These are phyloP conservation scores for Cystobasidium slooffiae DNA, from an alignment of 1,284 basidiomycete species.

Conservation along the genomic window DNA sequence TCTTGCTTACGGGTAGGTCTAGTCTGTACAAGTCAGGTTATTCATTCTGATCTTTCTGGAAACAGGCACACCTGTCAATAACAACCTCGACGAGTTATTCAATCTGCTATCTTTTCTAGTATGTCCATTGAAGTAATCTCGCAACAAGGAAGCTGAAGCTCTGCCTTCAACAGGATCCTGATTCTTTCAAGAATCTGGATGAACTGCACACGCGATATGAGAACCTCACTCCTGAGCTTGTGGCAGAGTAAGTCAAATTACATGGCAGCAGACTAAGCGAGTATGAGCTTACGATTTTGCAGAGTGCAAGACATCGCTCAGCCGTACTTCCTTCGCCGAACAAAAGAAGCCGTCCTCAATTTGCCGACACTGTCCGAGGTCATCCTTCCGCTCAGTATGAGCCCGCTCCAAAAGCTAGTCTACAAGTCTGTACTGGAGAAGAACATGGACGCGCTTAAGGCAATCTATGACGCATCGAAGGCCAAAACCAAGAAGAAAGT, in stretches of 20 bases:
- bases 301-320: slow-evolving; percentile 61
- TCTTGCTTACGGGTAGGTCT: slow-evolving; percentile 84
- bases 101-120: slow-evolving; percentile 91
- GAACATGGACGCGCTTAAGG: slow-evolving; percentile 30
- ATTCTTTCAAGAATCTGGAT: slow-evolving; percentile 60
- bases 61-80: slow-evolving; percentile 85
- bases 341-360: slow-evolving; percentile 89
- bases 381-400: slow-evolving; percentile 89
- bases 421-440: slow-evolving; percentile 73
- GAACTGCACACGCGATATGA: slow-evolving; percentile 73
- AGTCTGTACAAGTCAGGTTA: neutral
- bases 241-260: slow-evolving; percentile 24
- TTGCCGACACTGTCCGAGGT: slow-evolving; percentile 80
- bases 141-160: slow-evolving; percentile 69
- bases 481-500: slow-evolving; percentile 51
- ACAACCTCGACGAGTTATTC: slow-evolving; percentile 92
- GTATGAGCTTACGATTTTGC: neutral
- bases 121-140: neutral
- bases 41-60: slow-evolving; percentile 47
- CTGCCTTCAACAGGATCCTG: slow-evolving; percentile 56
- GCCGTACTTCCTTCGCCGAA: slow-evolving; percentile 89
- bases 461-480: slow-evolving; percentile 42
- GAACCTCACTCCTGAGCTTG: slow-evolving; percentile 25
- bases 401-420: slow-evolving; percentile 83
- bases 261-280: neutral